Evolutionary conservation across 495 filamentous ascomycete species (phyloP).

Genomic region (Penicillium robsamsonii): DNA sequence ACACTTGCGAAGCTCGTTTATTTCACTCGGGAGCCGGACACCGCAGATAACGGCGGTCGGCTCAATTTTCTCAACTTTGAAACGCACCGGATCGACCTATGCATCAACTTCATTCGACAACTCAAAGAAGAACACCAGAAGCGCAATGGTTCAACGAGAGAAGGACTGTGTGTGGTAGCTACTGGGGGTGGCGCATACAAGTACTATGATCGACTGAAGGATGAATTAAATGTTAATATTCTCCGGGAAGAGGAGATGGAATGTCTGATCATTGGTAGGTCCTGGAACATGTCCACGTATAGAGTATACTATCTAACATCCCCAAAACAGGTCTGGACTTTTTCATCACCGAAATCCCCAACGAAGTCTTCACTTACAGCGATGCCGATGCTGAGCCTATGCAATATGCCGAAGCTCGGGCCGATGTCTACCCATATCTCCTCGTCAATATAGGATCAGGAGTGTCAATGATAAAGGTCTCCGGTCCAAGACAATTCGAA

Average conservation of each 20-base stretch:
- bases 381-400: slow-evolving; percentile 83
- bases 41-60: slow-evolving; percentile 78
- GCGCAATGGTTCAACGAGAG: slow-evolving; percentile 62
- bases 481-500: slow-evolving; percentile 76
- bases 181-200: slow-evolving; percentile 95
- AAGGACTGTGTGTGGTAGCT: slow-evolving; percentile 82
- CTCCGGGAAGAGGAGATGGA: slow-evolving; percentile 97
- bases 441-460: slow-evolving; percentile 99
- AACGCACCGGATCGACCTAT: slow-evolving; percentile 86
- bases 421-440: slow-evolving; percentile 90
- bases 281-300: background rate
- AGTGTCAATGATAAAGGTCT: slow-evolving; percentile 98
- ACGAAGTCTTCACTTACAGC: slow-evolving; percentile 94
- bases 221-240: slow-evolving; percentile 79
- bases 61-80: slow-evolving; percentile 95
- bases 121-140: slow-evolving; percentile 75
- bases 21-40: slow-evolving; percentile 82
- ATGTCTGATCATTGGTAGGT: slow-evolving; percentile 85
- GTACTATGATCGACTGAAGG: slow-evolving; percentile 85
- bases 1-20: slow-evolving; percentile 95
- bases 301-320: background rate
- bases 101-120: slow-evolving; percentile 81
- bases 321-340: slow-evolving; percentile 78
- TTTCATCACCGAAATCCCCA: slow-evolving; percentile 95
- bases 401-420: slow-evolving; percentile 69